These are phyloP conservation scores for Sinapis alba DNA, from an alignment of 441 rosid species.

Conservation along the genomic window DNA sequence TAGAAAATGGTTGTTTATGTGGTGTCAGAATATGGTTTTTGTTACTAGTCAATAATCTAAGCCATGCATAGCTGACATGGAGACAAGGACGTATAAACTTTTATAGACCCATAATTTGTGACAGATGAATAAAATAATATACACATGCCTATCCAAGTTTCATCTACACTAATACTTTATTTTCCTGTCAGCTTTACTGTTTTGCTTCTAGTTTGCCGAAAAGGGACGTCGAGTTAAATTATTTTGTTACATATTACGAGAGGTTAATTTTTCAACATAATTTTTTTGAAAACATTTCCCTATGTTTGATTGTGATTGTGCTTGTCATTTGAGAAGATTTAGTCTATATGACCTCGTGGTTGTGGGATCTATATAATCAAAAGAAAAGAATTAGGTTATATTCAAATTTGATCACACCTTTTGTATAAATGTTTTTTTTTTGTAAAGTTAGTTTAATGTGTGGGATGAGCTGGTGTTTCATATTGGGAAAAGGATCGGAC, in stretches of 20 bases:
- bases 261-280: conserved; percentile 1
- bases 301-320: conserved; percentile 5
- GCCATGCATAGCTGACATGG: conserved; percentile 52
- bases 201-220: conserved; percentile 20
- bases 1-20: conserved; percentile 18
- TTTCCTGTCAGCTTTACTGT: conserved; percentile 24
- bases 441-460: conserved; percentile 30
- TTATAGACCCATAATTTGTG: conserved; percentile 36
- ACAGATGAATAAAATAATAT: conserved; percentile 5
- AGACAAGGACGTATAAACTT: conserved; percentile 40
- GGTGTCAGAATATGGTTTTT: conserved; percentile 32
- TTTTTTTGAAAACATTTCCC: neutral
- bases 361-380: conserved; percentile 4
- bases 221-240: neutral
- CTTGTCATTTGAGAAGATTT: neutral
- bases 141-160: conserved; percentile 17
- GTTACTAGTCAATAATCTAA: conserved; percentile 16
- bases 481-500: conserved; percentile 42
- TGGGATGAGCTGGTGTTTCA: conserved; percentile 37
- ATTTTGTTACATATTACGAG: neutral
- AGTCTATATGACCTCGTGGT: neutral
- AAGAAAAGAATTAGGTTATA: neutral
- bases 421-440: neutral
- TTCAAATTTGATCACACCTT: neutral
- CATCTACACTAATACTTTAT: conserved; percentile 4